Evolutionary conservation across 768 basidiomycete genomes (phyloP), one percentile per base, ranked within the genome.

Genomic region (Lactarius evosmus): DNA sequence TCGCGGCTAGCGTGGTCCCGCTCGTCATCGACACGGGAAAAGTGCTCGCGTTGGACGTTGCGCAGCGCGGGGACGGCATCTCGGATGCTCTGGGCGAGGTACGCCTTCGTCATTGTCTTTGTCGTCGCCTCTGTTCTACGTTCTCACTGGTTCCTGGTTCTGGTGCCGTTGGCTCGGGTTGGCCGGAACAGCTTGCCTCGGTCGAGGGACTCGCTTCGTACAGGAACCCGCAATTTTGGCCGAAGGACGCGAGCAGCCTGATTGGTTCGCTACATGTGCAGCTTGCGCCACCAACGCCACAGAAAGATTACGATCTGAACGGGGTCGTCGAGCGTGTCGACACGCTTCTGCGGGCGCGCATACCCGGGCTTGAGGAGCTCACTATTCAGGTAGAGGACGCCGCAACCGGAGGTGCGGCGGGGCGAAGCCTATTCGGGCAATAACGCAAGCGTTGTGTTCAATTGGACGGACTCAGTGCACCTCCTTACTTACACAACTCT

Each of bases 211-310:
- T 99, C 4, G 84, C 82, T 2, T 91, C 91, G 2, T 96, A 90
- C 75, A 85, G 85, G 3, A 79, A 82, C 0, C 85, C 95, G 0
- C 83, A 93, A 29, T 97, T 99, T 75, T 98, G 97, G 97, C 95
- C 95, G 0, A 95, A 96, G 75, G 95, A 98, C 74, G 84, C 92
- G 4, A 81, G 83, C 3, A 86, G 84, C 51, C 73, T 97, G 41
- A 86, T 98, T 69, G 97, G 96, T 27, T 93, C 93, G 7, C 93
- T 98, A 60, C 93, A 92, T 72, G 85, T 99, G 55, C 92, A 93
- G 68, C 81, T 99, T n/a, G 79, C 61, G 1, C 54, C 58, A 7
- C 61, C 55, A 3, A 50, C 55, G 44, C 73, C 55, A 17, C 75
- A 77, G 25, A 76, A 76, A 46, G 82, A 83, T 19, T 87, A 83